Conservation (phyloP, 1,284 basidiomycete species). For the Pyrrhoderma noxium region DNA sequence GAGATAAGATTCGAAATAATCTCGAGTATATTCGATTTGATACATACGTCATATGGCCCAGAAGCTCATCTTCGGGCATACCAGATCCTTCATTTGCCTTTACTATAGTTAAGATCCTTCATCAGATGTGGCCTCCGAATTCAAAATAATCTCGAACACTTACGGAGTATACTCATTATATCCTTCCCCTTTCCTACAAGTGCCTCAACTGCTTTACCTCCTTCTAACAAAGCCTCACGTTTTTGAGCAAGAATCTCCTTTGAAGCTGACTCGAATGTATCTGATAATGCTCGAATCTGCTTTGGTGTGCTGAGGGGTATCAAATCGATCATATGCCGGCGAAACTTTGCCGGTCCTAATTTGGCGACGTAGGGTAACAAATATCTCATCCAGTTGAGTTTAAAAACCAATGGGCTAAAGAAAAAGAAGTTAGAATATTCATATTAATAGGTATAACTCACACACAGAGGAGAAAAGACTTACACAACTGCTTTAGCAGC, state of each 20-base stretch:
- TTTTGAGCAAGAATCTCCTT: constrained; percentile 1
- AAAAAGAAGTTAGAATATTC: not conserved
- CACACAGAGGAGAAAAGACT: not conserved
- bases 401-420: constrained; percentile 3
- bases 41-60: constrained; percentile 30
- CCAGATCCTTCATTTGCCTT: constrained; percentile 10
- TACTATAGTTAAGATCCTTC: constrained; percentile 4
- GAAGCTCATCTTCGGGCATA: constrained; percentile 26
- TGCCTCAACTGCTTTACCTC: constrained; percentile 5
- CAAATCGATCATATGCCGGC: constrained; percentile 3
- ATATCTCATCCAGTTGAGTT: constrained; percentile 1
- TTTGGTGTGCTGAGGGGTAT: constrained; percentile 2
- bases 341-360: constrained; percentile 9
- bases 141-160: not conserved
- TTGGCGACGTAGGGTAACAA: constrained; percentile 9
- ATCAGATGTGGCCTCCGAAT: not conserved
- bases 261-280: constrained; percentile 2
- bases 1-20: not conserved
- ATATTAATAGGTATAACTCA: not conserved
- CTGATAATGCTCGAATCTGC: not conserved
- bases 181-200: constrained; percentile 14
- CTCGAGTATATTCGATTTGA: not conserved
- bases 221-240: constrained; percentile 7
- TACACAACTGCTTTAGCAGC: constrained; percentile 27
- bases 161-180: constrained; percentile 16